These are phyloP conservation scores for Medicago ruthenica DNA, from an alignment of 306 rosid species.

Conservation along the genomic window DNA sequence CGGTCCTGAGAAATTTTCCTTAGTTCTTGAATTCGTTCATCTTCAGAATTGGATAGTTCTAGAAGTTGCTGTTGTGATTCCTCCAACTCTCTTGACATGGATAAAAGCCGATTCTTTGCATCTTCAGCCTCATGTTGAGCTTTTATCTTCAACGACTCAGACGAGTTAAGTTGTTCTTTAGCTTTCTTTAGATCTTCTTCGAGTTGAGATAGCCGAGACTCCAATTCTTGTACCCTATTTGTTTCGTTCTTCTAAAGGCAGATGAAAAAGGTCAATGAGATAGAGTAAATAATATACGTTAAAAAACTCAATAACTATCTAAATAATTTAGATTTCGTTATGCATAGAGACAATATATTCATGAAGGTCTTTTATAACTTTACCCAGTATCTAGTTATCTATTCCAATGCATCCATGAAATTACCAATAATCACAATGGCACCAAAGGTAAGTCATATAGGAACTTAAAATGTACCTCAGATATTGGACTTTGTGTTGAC, in stretches of 20 bases:
- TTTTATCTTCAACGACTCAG: conserved; percentile 67
- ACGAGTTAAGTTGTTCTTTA: conserved; percentile 68
- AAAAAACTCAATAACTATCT: neutral
- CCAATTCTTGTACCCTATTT: conserved; percentile 68
- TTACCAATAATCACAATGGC: conserved; percentile 10
- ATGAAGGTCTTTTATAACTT: neutral
- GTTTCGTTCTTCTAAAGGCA: conserved; percentile 65
- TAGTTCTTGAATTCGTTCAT: conserved; percentile 74
- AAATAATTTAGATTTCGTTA: neutral
- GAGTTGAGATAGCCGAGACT: conserved; percentile 67
- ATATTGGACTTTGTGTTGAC: conserved; percentile 62
- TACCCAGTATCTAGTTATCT: neutral
- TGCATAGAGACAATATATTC: neutral
- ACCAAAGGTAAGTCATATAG: neutral
- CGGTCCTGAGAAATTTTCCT: conserved; percentile 82
- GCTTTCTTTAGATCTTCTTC: conserved; percentile 76
- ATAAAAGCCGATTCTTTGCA: conserved; percentile 62
- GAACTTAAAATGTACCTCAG: conserved; percentile 62
- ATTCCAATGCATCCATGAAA: neutral
- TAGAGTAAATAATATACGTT: neutral
- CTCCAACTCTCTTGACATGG: conserved; percentile 66
- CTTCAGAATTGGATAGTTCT: conserved; percentile 80
- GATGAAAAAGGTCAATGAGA: conserved; percentile 24
- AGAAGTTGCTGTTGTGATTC: conserved; percentile 74
- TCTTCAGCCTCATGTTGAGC: conserved; percentile 78